Evolutionary conservation across 2,329 filamentous ascomycete genomes (phyloP).

Genomic region (Anthostomella pinea): DNA sequence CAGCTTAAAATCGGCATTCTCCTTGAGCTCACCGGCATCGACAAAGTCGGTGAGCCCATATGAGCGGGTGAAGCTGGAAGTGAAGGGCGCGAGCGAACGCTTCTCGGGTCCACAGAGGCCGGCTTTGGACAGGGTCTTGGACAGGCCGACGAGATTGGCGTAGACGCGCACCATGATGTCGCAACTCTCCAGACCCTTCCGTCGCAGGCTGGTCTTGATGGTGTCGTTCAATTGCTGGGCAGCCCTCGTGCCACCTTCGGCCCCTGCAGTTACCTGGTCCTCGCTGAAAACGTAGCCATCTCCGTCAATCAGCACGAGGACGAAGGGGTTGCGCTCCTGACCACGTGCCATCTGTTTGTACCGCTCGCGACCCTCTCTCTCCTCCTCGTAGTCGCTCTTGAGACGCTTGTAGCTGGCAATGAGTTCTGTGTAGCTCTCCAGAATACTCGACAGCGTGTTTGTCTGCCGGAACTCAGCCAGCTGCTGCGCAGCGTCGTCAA

Average conservation of each 20-base stretch:
- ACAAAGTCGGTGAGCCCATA: slow-evolving; percentile 60
- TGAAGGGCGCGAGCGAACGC: slow-evolving; percentile 53
- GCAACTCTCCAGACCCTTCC: slow-evolving; percentile 46
- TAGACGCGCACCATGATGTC: slow-evolving; percentile 55
- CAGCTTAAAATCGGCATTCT: slow-evolving; percentile 59
- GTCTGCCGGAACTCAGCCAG: slow-evolving; percentile 32
- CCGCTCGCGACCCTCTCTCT: slow-evolving; percentile 49
- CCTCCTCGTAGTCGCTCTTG: slow-evolving; percentile 57
- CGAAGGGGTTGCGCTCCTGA: slow-evolving; percentile 55
- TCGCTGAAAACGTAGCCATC: slow-evolving; percentile 59
- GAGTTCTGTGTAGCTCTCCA: slow-evolving; percentile 37
- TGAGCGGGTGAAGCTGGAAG: slow-evolving; percentile 54
- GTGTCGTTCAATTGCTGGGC: slow-evolving; percentile 52
- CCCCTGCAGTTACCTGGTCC: slow-evolving; percentile 42
- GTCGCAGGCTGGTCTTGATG: slow-evolving; percentile 46
- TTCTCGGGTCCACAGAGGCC: slow-evolving; percentile 52
- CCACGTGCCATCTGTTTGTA: slow-evolving; percentile 52
- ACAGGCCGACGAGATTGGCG: slow-evolving; percentile 52
- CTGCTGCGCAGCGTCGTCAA: slow-evolving; percentile 26
- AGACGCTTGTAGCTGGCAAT: slow-evolving; percentile 53
- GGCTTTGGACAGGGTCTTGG: slow-evolving; percentile 45
- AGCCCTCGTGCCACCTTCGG: slow-evolving; percentile 54
- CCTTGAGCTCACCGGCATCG: slow-evolving; percentile 59
- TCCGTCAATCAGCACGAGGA: slow-evolving; percentile 59
- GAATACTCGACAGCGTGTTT: slow-evolving; percentile 28